Evolutionary conservation across 1,284 basidiomycete species (phyloP).

Genomic region (Pseudozyma tsukubaensis): DNA sequence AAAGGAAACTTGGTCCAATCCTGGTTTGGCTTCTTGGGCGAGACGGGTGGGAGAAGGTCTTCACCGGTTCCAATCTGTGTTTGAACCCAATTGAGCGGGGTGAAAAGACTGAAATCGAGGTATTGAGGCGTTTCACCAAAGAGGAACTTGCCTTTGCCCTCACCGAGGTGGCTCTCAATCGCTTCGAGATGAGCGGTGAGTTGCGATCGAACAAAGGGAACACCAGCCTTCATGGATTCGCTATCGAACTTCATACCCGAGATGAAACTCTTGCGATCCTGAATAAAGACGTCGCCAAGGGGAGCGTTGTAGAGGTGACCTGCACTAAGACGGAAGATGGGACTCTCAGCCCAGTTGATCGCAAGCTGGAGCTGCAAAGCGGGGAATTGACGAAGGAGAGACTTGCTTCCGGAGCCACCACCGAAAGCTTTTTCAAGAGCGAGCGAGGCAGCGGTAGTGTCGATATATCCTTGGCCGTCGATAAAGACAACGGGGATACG

Average conservation of each 20-base stretch:
- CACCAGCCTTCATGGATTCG: constrained; percentile 22
- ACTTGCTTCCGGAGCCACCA: constrained; percentile 1
- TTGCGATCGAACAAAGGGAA: constrained; percentile 33
- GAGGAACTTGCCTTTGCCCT: constrained; percentile 14
- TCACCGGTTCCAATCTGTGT: constrained; percentile 38
- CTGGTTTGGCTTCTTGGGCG: constrained; percentile 12
- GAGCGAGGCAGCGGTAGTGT: constrained; percentile 34
- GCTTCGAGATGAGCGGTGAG: constrained; percentile 28
- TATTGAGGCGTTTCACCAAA: constrained; percentile 30
- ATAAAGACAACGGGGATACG: constrained; percentile 45
- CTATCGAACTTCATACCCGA: constrained; percentile 27
- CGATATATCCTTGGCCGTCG: constrained; percentile 45
- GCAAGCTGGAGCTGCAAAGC: constrained; percentile 41
- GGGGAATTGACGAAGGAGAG: constrained; percentile 19
- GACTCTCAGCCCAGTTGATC: constrained; percentile 35
- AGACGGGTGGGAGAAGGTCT: constrained; percentile 31
- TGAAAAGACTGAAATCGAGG: constrained; percentile 38
- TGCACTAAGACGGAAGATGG: constrained; percentile 29
- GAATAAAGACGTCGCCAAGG: constrained; percentile 25
- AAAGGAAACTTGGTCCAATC: constrained; percentile 36
- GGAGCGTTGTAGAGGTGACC: constrained; percentile 41
- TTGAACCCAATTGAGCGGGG: constrained; percentile 47
- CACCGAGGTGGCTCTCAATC: constrained; percentile 28
- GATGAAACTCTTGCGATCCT: constrained; percentile 38
- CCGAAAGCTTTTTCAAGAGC: constrained; percentile 41